Conservation (phyloP, 805 yeast species). For the Lipomyces chichibuensis region DNA sequence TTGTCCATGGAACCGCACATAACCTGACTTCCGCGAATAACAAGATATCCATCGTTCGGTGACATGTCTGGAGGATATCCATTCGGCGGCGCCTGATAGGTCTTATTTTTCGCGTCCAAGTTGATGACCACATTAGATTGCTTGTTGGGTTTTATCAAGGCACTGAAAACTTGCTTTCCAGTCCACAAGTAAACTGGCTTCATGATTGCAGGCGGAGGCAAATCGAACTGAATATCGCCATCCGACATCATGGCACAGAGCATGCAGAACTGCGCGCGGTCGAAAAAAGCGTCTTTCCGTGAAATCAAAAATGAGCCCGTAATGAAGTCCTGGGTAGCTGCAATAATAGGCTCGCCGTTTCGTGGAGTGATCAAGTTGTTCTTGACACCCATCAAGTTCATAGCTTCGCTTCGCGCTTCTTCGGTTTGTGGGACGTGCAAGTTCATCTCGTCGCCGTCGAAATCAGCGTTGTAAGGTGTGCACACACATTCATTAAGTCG, state of each 20-base stretch:
- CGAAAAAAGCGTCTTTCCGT: constrained; percentile 90
- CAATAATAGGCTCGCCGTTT: constrained; percentile 98
- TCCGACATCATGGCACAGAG: constrained; percentile 94
- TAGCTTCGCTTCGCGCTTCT: constrained; percentile 99
- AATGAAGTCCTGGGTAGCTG: constrained; percentile 99
- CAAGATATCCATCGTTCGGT: constrained; percentile 92
- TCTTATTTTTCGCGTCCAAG: constrained; percentile 91
- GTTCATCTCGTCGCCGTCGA: constrained; percentile 99
- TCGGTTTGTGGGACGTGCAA: constrained; percentile 98
- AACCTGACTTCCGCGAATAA: constrained; percentile 86
- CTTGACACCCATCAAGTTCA: constrained; percentile 96
- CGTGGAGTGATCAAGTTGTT: constrained; percentile 93
- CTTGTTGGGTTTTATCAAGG: constrained; percentile 81
- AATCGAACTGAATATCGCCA: constrained; percentile 80
- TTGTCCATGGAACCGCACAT: constrained; percentile 97
- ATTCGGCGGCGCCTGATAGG: constrained; percentile 72
- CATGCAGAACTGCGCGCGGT: constrained; percentile 81
- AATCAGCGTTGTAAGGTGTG: constrained; percentile 98
- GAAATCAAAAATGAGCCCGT: constrained; percentile 94
- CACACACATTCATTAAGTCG: constrained; percentile 98
- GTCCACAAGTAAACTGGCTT: constrained; percentile 95
- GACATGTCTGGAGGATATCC: constrained; percentile 91
- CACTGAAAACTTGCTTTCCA: constrained; percentile 91
- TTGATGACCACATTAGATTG: constrained; percentile 80
- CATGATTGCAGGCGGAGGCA: constrained; percentile 92